Evolutionary conservation across 441 rosid species (phyloP).

Genomic region (Euphorbia schlechtendalii): DNA sequence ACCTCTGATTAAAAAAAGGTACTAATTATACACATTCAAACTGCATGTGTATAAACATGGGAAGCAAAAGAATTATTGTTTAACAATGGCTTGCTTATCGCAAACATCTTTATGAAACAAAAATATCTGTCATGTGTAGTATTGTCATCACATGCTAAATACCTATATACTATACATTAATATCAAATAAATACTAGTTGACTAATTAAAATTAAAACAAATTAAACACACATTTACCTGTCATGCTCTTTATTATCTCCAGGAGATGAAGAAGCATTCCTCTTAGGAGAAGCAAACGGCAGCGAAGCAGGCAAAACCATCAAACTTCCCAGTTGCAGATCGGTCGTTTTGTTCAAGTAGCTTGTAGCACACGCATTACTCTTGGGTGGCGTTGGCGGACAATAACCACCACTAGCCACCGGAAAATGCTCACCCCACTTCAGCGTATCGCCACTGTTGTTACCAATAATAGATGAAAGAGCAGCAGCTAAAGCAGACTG

Average conservation of each 20-base stretch:
- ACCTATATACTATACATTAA: no score
- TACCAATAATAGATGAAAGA: constrained; percentile 58
- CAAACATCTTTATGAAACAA: not conserved
- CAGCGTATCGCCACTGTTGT: constrained; percentile 12
- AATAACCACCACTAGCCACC: constrained; percentile 17
- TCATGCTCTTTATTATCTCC: constrained; percentile 25
- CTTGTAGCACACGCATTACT: constrained; percentile 31
- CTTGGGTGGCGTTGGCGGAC: constrained; percentile 10
- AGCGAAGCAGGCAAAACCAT: constrained; percentile 32
- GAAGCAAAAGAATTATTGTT: not conserved
- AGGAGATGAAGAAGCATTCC: constrained; percentile 32
- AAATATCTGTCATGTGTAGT: no score
- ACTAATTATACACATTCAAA: no score
- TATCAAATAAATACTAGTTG: no score
- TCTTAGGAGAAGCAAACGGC: constrained; percentile 32
- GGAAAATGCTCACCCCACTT: constrained; percentile 30
- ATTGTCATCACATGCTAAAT: no score
- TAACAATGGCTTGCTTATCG: not conserved
- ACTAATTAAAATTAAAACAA: not conserved
- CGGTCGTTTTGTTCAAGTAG: constrained; percentile 30
- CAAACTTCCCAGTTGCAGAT: constrained; percentile 26
- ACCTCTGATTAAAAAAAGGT: no score
- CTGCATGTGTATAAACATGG: not conserved
- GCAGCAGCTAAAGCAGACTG: constrained; percentile 74
- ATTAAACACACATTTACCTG: constrained; percentile 7